A percentile compares a stretch with the other conserved stretches of the same genome.
Evolutionary conservation across 2,329 filamentous ascomycete genomes (phyloP).

Genomic region (Fusarium equiseti): DNA sequence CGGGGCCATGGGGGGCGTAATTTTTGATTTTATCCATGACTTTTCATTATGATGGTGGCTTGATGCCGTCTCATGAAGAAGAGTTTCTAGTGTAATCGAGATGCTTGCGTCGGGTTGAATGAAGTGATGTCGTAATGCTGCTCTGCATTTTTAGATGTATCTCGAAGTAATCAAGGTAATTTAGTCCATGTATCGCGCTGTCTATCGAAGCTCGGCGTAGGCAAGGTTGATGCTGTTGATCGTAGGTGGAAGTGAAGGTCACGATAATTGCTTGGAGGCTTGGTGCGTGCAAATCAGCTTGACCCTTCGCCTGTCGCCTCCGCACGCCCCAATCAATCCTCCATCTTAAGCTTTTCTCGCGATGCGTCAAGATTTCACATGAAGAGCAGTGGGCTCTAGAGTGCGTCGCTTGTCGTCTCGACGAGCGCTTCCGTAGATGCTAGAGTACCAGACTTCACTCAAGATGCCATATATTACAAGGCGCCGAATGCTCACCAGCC

Average conservation of each 20-base stretch:
- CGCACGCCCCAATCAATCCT: too few species aligned
- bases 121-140: fast-evolving
- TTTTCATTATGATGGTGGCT: slow-evolving; percentile 62
- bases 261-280: background rate
- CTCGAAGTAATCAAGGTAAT: too few species aligned
- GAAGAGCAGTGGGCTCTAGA: background rate
- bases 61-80: slow-evolving; percentile 59
- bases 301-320: background rate
- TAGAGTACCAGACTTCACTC: background rate
- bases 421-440: background rate
- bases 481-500: fast-evolving
- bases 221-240: background rate
- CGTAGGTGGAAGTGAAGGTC: background rate
- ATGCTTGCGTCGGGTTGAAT: too few species aligned
- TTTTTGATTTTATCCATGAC: slow-evolving; percentile 61
- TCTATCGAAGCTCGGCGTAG: too few species aligned
- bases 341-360: background rate
- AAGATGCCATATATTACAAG: background rate
- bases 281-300: background rate
- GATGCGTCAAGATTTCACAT: background rate
- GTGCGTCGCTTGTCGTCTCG: background rate
- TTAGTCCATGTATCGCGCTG: background rate
- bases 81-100: slow-evolving; percentile 33
- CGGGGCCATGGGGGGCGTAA: slow-evolving; percentile 66
- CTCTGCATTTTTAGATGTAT: too few species aligned